phyloP scores from a whole-genome alignment of 345 rosid species.

The Populus nigra region DNA sequence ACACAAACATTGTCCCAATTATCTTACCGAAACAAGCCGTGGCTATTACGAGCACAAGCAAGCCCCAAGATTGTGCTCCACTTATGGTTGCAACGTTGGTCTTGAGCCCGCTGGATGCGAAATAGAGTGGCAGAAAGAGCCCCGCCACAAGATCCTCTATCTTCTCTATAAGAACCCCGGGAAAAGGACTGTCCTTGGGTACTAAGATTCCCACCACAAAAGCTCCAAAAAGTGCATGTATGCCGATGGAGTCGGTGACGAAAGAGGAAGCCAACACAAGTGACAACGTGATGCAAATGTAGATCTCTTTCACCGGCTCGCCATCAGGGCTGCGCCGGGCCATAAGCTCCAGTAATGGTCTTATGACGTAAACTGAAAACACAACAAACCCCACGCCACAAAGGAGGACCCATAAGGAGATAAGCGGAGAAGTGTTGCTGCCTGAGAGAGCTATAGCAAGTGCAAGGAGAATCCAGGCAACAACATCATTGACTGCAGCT shows the following conservation, averaged over 20 bases:
- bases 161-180: slow-evolving; percentile 40
- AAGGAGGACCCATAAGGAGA: slow-evolving; percentile 45
- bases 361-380: slow-evolving; percentile 16
- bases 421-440: slow-evolving; percentile 24
- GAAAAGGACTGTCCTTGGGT: slow-evolving; percentile 48
- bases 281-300: slow-evolving; percentile 37
- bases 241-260: slow-evolving; percentile 42
- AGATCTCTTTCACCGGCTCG: slow-evolving; percentile 46
- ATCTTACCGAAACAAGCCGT: slow-evolving; percentile 48
- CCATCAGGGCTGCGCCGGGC: slow-evolving; percentile 41
- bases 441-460: slow-evolving; percentile 45
- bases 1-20: slow-evolving; percentile 26
- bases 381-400: slow-evolving; percentile 33
- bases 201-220: slow-evolving; percentile 41
- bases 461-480: slow-evolving; percentile 49
- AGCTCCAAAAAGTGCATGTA: slow-evolving; percentile 50
- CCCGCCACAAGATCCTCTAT: slow-evolving; percentile 47
- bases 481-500: slow-evolving; percentile 47
- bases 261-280: slow-evolving; percentile 37
- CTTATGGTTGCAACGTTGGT: slow-evolving; percentile 42
- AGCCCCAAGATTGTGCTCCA: slow-evolving; percentile 42
- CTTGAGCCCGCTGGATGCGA: slow-evolving; percentile 43
- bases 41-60: slow-evolving; percentile 38
- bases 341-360: slow-evolving; percentile 28
- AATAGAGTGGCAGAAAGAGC: slow-evolving; percentile 43